Base-by-base conservation (phyloP, 305 asterid species). In the Fraxinus xanthoxyloides region DNA sequence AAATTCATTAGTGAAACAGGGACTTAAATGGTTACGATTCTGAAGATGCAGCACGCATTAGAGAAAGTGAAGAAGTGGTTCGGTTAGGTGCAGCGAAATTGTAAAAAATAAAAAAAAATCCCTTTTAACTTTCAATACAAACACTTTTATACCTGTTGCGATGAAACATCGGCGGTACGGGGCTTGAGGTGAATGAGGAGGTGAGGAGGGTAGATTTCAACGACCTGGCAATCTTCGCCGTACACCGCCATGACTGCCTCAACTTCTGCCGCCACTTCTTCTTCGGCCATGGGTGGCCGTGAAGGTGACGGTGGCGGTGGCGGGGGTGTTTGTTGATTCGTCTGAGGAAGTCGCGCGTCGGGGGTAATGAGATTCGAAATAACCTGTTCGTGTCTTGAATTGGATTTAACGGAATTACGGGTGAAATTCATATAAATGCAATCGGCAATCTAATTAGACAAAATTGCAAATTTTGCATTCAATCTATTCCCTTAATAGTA, bases 161-260 rank as follows among this genome's bases (percentile, higher is more conserved):
- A 92, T 80, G 93, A 92, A 78, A 91, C 88, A n/a, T 91, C 98
- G 85, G 98, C 99, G 13, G 99, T 95, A 63, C 98, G 97, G 72
- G 98, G 99, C 82, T 86, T 89, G 70, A 95, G 92, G 86, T 89
- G 97, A 70, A 93, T 88, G 83, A 81, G 94, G 79, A 95, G 89
- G 82, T 90, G 90, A 5, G 96, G 97, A 79, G 97, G 98, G 81
- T 83, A 93, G 51, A 87, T 30, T n/a, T 86, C 83, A 63, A 92
- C 79, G 76, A 95, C 85, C 2, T 38, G 81, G 84, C 96, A 92
- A 85, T 92, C 97, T 65, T 90, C 98, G 17, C 92, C 93, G 82
- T 95, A 94, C 21, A 95, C 97, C 36, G 99, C 90, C 88, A 85
- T 77, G 17, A 85, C 90, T 19, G 99, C 99, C 84, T 94, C 97